Percentiles rank a stretch among this genome's conserved stretches.
Conservation (phyloP, 768 basidiomycete species). For the Ramaria sp. region DNA sequence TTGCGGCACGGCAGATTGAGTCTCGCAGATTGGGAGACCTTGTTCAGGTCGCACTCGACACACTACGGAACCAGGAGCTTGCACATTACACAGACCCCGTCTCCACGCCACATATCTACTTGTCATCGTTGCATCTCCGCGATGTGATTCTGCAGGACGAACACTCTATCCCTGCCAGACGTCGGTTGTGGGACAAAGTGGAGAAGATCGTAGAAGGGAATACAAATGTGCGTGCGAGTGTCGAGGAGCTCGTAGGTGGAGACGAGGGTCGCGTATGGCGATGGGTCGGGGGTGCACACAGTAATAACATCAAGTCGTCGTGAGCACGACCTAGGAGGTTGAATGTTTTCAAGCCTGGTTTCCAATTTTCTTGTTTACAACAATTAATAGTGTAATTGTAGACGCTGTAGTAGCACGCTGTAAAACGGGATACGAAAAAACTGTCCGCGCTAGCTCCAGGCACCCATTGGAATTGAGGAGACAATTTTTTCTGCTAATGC, state of each 20-base stretch:
- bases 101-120: constrained; percentile 58
- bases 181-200: constrained; percentile 71
- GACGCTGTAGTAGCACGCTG: neutral
- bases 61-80: constrained; percentile 73
- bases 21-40: constrained; percentile 56
- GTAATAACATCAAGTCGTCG: neutral
- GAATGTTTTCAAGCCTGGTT: neutral
- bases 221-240: constrained; percentile 76
- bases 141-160: constrained; percentile 78
- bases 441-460: constrained; percentile 4
- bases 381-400: constrained; percentile 1
- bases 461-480: constrained; percentile 42
- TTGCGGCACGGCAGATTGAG: constrained; percentile 46
- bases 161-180: constrained; percentile 56
- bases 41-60: constrained; percentile 71
- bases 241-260: constrained; percentile 76
- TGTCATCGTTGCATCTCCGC: constrained; percentile 80
- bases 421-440: neutral
- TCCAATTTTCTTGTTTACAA: neutral
- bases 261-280: constrained; percentile 88
- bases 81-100: constrained; percentile 77
- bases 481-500: constrained; percentile 90
- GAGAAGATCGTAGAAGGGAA: constrained; percentile 83
- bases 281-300: constrained; percentile 57
- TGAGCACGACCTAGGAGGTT: neutral